Evolutionary conservation across 768 basidiomycete species (phyloP).

Genomic region (Tubosaeta sp.): DNA sequence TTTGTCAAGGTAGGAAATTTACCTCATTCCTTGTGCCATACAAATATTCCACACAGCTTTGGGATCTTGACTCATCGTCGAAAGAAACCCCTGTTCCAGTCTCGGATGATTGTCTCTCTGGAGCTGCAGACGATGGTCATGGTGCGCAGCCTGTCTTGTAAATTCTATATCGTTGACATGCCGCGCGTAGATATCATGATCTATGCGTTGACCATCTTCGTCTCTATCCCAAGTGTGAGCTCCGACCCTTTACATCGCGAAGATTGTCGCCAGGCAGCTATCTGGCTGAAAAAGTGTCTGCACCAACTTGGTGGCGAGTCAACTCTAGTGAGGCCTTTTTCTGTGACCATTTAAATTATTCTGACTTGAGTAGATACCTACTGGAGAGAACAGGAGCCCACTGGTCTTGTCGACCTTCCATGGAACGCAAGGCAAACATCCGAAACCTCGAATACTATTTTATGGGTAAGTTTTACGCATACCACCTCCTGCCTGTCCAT

Average conservation of each 20-base stretch:
- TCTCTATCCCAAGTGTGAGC: conserved; percentile 86
- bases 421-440: conserved; percentile 54
- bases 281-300: conserved; percentile 88
- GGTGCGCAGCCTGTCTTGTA: conserved; percentile 7
- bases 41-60: conserved; percentile 37
- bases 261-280: conserved; percentile 91
- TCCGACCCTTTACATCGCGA: conserved; percentile 61
- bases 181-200: conserved; percentile 57
- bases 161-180: conserved; percentile 3
- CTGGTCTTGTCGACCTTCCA: conserved; percentile 86
- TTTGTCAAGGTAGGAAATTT: conserved; percentile 64
- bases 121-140: conserved; percentile 17
- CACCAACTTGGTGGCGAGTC: conserved; percentile 85
- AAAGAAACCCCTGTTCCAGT: neutral
- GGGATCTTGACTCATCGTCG: conserved; percentile 43
- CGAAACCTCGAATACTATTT: conserved; percentile 76
- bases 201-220: conserved; percentile 78
- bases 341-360: neutral
- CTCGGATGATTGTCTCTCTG: conserved; percentile 2
- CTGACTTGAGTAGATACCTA: conserved; percentile 54
- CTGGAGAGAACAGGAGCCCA: conserved; percentile 75
- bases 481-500: neutral
- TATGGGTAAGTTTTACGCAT: conserved; percentile 66
- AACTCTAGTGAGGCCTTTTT: conserved; percentile 48
- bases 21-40: neutral